Conservation (phyloP, 2,329 filamentous ascomycete genomes). For the Phaeomoniella chlamydospora region DNA sequence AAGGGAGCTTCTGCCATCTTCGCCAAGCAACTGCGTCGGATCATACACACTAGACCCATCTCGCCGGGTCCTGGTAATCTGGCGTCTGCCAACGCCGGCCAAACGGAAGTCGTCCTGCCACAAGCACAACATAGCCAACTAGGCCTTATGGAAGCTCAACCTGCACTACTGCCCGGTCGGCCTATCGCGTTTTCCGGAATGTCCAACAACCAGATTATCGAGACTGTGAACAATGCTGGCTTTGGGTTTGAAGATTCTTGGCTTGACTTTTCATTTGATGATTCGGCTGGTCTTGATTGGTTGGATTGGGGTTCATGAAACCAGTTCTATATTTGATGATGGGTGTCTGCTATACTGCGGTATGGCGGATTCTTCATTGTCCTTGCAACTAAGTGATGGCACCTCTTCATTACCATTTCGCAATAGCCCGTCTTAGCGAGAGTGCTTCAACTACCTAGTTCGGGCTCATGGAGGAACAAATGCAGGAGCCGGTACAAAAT, state of each 20-base stretch:
- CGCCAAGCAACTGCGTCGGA: slow-evolving; percentile 35
- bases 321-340: slow-evolving; percentile 19
- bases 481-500: too few relatives aligned
- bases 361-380: too few relatives aligned
- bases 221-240: slow-evolving; percentile 49
- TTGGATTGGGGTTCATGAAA: slow-evolving; percentile 17
- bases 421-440: too few relatives aligned
- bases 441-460: too few relatives aligned
- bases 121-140: not conserved
- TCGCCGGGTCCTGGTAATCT: slow-evolving; percentile 2
- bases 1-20: slow-evolving; percentile 51
- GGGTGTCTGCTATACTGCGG: slow-evolving; percentile 14
- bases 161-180: not conserved
- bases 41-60: slow-evolving; percentile 8
- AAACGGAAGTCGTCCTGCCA: not conserved
- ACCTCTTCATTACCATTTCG: too few relatives aligned
- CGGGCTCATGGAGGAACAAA: too few relatives aligned
- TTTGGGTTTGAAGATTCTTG: slow-evolving; percentile 42
- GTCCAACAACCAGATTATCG: slow-evolving; percentile 54
- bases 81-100: not conserved
- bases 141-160: not conserved
- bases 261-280: slow-evolving; percentile 43
- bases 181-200: slow-evolving; percentile 50
- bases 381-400: too few relatives aligned
- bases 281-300: slow-evolving; percentile 45